These are phyloP conservation scores for Aspergillus calidoustus DNA, from an alignment of 2,329 filamentous ascomycete species.

Conservation along the genomic window DNA sequence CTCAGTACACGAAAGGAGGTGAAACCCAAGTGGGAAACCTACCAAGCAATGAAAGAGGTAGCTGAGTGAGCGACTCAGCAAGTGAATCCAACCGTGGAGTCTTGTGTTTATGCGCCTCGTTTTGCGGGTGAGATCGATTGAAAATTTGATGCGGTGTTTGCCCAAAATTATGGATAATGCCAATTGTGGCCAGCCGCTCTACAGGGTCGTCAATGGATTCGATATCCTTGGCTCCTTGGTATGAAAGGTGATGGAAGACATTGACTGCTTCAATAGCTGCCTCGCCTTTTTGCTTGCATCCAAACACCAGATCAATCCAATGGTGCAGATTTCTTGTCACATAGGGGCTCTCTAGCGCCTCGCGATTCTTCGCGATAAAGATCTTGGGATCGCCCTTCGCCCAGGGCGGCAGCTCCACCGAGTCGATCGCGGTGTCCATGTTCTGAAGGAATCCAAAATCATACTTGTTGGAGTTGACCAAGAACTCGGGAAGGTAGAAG, in stretches of 20 bases:
- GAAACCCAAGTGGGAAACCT: slow-evolving; percentile 27
- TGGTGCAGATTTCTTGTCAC: slow-evolving; percentile 87
- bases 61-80: slow-evolving; percentile 74
- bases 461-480: slow-evolving; percentile 92
- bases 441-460: slow-evolving; percentile 90
- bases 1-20: slow-evolving; percentile 5
- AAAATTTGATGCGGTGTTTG: slow-evolving; percentile 98
- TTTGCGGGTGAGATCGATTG: slow-evolving; percentile 74
- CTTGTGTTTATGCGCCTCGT: slow-evolving; percentile 70
- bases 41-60: slow-evolving; percentile 78
- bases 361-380: slow-evolving; percentile 93
- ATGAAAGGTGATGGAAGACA: slow-evolving; percentile 94
- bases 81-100: slow-evolving; percentile 75
- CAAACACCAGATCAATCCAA: slow-evolving; percentile 97
- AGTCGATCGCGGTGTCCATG: slow-evolving; percentile 76
- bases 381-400: slow-evolving; percentile 95
- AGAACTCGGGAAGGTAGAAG: slow-evolving; percentile 93
- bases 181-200: slow-evolving; percentile 85
- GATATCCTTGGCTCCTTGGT: slow-evolving; percentile 89
- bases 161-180: slow-evolving; percentile 97
- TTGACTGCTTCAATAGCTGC: slow-evolving; percentile 90
- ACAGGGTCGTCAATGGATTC: slow-evolving; percentile 88
- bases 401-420: slow-evolving; percentile 91
- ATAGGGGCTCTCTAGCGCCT: slow-evolving; percentile 90
- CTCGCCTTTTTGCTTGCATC: slow-evolving; percentile 90